A percentile compares a stretch with the other conserved stretches of the same genome.
phyloP scores from a whole-genome alignment of 164 flowering plant genomes.

The Buxus sempervirens region DNA sequence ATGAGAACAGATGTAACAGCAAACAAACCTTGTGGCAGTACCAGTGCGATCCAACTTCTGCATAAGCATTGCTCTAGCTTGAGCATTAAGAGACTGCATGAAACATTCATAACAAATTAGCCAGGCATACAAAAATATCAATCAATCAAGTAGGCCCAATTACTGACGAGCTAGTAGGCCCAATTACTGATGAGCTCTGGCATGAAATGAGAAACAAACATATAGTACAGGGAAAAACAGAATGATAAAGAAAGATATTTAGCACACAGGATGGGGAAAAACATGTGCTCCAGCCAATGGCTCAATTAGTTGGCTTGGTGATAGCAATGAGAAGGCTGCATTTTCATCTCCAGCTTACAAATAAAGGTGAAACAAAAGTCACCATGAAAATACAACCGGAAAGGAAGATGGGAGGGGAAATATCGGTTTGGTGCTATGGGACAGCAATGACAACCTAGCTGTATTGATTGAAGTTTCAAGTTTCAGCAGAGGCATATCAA shows the following conservation, averaged over 20 bases:
- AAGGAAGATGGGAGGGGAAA: too few relatives aligned
- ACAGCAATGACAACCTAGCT: too few relatives aligned
- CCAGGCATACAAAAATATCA: background rate
- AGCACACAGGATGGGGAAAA: too few relatives aligned
- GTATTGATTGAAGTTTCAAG: too few relatives aligned
- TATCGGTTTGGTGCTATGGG: too few relatives aligned
- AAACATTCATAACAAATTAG: slow-evolving; percentile 4
- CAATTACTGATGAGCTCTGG: too few relatives aligned
- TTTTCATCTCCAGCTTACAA: background rate
- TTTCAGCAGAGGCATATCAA: too few relatives aligned
- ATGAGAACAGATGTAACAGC: background rate
- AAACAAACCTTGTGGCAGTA: slow-evolving; percentile 64
- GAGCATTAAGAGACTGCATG: slow-evolving; percentile 86
- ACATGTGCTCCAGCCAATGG: background rate
- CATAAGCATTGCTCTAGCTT: slow-evolving; percentile 87
- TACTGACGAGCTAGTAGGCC: background rate
- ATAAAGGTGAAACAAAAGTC: background rate
- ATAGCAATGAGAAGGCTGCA: background rate
- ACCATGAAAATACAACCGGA: background rate
- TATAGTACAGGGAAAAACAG: background rate
- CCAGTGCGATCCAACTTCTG: slow-evolving; percentile 86
- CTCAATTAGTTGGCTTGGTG: background rate
- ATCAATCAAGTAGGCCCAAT: too few relatives aligned
- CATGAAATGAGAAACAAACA: too few relatives aligned
- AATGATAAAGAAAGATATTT: background rate